A percentile compares a stretch with the other conserved stretches of the same genome.
Evolutionary conservation across 768 basidiomycete species (phyloP).

Genomic region (Rhizopogon roseolus): DNA sequence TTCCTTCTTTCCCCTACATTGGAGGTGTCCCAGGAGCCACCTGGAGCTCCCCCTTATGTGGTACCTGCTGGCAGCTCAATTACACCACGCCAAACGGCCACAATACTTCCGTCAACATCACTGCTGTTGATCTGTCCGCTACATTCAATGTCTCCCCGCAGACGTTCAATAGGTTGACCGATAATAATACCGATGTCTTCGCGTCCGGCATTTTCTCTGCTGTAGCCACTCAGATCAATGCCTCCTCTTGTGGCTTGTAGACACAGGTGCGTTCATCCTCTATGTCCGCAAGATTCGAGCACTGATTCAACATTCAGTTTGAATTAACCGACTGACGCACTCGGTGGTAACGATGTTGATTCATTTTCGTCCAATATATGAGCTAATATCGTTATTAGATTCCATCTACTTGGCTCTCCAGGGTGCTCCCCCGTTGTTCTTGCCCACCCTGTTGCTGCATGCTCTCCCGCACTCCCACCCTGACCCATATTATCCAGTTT

Average conservation of each 20-base stretch:
- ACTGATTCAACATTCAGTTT: not conserved
- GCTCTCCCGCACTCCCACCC: no score
- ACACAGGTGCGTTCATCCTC: not conserved
- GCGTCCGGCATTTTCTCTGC: not conserved
- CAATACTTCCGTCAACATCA: not conserved
- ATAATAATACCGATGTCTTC: not conserved
- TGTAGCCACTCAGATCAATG: not conserved
- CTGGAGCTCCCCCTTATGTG: conserved; percentile 1
- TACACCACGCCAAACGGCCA: not conserved
- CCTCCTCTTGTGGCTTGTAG: conserved; percentile 3
- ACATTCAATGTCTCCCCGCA: not conserved
- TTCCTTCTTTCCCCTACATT: conserved; percentile 5
- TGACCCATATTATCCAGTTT: no score
- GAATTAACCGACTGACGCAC: no score
- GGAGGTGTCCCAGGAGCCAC: not conserved
- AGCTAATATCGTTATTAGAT: no score
- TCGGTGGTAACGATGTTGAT: no score
- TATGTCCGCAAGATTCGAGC: not conserved
- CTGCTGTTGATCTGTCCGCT: not conserved
- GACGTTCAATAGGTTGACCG: not conserved
- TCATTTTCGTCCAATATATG: no score
- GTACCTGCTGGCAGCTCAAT: conserved; percentile 3
- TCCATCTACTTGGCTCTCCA: no score
- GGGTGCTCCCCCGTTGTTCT: no score
- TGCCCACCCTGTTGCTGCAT: no score